Base-by-base conservation (phyloP, 2,329 filamentous ascomycete species). In the Pseudogymnoascus sp. region DNA sequence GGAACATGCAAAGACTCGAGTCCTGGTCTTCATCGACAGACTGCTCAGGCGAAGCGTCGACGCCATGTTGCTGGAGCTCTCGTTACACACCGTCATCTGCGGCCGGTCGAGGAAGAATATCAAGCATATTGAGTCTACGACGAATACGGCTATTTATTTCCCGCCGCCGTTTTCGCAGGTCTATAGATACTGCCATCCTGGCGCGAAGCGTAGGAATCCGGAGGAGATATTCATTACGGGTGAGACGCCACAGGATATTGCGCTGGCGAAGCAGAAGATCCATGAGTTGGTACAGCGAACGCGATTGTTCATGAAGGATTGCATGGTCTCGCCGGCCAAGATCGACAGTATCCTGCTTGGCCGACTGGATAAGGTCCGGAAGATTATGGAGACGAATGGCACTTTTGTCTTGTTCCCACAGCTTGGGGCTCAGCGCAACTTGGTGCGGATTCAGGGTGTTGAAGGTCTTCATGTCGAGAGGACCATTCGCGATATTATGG, bases 121-220 rank as follows among this genome's bases (percentile, higher is more conserved):
- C 79, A 98, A 98, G 80, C 80, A 95, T 71, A 97, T 99, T 73
- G 95, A 99, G 77, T 96, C 95, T 13, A 87, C 90, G 28, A 98
- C 95, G 13, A 92, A 93, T 71, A 98, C 95, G 7, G 93, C 95
- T 68, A 98, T 99, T 71, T 99, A 99, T 79, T 98, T 99, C 74
- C 95, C 95, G 28, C 92, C 93, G 6, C 90, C 93, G 0, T 98
- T 98, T 74, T 93, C 93, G 13, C 87, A 89, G 65, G 88, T 97
- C 68, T 97, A 95, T 73, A 90, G 91, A 65, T 99, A 96, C 75
- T 90, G 88, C 62, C 93, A 93, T 1, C 86, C 86, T 6, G 91
- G 90, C 68, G 92, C 92, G 19, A 86, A 86, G 64, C 86, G 90
- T 65, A 87, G 95, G 69, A 90, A 92, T 62, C 89, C 93, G 36